These are phyloP conservation scores for Penicillium sp. DNA, from an alignment of 2,329 filamentous ascomycete species.

Conservation along the genomic window DNA sequence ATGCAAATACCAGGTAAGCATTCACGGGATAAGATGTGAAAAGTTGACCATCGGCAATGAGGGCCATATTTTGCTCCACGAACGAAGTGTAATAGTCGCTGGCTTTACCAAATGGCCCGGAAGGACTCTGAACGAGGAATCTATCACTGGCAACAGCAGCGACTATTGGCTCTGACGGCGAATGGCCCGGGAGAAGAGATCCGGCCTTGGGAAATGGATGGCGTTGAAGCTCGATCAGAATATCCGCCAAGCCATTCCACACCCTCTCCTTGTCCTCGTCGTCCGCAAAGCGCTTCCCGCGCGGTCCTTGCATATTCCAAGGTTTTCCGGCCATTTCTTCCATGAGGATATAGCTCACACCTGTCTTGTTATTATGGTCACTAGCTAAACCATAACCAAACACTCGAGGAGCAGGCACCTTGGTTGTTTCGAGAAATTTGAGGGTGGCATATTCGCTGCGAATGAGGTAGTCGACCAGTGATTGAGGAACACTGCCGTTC, in stretches of 20 bases:
- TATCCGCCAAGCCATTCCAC: constrained; percentile 9
- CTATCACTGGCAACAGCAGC: constrained; percentile 10
- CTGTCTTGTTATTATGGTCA: constrained; percentile 6
- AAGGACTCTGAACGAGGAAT: constrained; percentile 10
- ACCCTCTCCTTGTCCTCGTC: constrained; percentile 12
- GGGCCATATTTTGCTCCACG: constrained; percentile 12
- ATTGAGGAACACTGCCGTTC: constrained; percentile 11
- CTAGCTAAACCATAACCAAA: constrained; percentile 34
- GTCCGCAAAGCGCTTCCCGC: constrained; percentile 9
- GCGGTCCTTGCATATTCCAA: constrained; percentile 9
- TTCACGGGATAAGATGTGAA: constrained; percentile 7
- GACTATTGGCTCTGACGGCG: constrained; percentile 6
- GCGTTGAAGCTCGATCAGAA: constrained; percentile 10
- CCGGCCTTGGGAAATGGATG: constrained; percentile 10
- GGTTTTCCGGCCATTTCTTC: constrained; percentile 10
- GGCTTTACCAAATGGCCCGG: constrained; percentile 7
- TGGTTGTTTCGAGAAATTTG: constrained; percentile 37
- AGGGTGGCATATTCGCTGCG: constrained; percentile 43
- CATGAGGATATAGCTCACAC: constrained; percentile 14
- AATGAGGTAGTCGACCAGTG: constrained; percentile 25
- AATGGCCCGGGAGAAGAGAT: constrained; percentile 9
- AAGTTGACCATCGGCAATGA: constrained; percentile 10
- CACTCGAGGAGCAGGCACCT: constrained; percentile 37
- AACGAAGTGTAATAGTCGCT: constrained; percentile 8
- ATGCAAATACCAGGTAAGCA: constrained; percentile 7